Conservation (phyloP, 495 filamentous ascomycete genomes). For the Podospora bellae-mahoneyi region DNA sequence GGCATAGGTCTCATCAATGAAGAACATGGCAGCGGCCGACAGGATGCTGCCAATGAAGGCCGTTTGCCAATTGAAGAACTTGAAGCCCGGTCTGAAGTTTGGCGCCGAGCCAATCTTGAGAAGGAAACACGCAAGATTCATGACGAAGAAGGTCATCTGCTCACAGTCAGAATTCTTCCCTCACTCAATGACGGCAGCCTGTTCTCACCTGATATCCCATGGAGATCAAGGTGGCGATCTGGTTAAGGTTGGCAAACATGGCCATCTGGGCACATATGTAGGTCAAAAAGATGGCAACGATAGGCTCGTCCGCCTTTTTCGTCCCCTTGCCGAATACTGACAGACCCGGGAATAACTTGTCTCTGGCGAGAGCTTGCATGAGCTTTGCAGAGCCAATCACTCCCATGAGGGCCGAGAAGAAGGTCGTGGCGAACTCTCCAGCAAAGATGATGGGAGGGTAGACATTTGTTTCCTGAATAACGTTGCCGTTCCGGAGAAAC, state of each 20-base stretch:
- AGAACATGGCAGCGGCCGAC: constrained; percentile 80
- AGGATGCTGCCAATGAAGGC: constrained; percentile 69
- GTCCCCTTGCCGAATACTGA: constrained; percentile 74
- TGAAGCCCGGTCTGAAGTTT: constrained; percentile 84
- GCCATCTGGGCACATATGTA: constrained; percentile 73
- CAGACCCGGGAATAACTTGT: constrained; percentile 74
- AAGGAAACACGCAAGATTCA: constrained; percentile 82
- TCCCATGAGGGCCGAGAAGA: constrained; percentile 85
- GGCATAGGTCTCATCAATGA: constrained; percentile 81
- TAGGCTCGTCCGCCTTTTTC: constrained; percentile 69
- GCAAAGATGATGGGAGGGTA: constrained; percentile 70
- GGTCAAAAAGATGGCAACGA: constrained; percentile 72
- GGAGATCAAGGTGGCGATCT: constrained; percentile 81
- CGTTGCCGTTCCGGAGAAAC: constrained; percentile 69
- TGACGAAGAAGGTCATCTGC: constrained; percentile 68
- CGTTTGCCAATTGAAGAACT: constrained; percentile 84
- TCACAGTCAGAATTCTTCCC: constrained; percentile 8
- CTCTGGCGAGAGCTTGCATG: constrained; percentile 77
- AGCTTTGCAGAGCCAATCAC: constrained; percentile 86
- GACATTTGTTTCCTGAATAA: constrained; percentile 74
- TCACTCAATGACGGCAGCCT: not conserved
- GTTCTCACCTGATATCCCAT: constrained; percentile 78
- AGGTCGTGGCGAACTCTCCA: constrained; percentile 76
- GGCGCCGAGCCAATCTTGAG: constrained; percentile 90
- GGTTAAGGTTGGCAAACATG: constrained; percentile 81